phyloP scores from a whole-genome alignment of 305 asterid genomes.

The Salvia sclarea region DNA sequence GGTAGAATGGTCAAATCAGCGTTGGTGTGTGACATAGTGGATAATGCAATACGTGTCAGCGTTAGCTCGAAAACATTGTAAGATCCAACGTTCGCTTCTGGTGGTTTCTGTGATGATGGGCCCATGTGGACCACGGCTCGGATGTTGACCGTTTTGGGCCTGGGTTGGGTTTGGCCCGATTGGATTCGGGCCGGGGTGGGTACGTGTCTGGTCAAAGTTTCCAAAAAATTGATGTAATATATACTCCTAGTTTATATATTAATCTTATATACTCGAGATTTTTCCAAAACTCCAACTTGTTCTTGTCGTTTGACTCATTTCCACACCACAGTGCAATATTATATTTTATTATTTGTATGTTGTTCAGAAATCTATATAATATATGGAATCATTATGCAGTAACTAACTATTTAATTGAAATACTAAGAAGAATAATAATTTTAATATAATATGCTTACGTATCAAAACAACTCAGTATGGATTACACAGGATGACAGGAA shows the following conservation, averaged over 20 bases:
- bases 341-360: too few species aligned
- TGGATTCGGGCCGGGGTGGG: neutral
- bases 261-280: neutral
- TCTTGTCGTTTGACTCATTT: too few species aligned
- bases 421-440: too few species aligned
- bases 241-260: neutral
- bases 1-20: neutral
- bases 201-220: neutral
- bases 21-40: neutral
- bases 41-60: constrained; percentile 24
- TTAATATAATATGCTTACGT: too few species aligned
- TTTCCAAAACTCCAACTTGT: neutral
- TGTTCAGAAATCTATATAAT: too few species aligned
- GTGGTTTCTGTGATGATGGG: constrained; percentile 6
- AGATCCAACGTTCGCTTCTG: neutral
- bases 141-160: neutral
- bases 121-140: constrained; percentile 13
- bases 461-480: too few species aligned
- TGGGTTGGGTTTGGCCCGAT: neutral
- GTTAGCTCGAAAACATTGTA: neutral
- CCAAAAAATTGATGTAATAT: neutral
- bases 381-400: too few species aligned
- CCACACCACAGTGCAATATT: too few species aligned
- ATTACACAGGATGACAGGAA: too few species aligned
- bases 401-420: too few species aligned